Base-by-base conservation (phyloP, 108 stramenopile species). In the Stephanodiscus minutulus region DNA sequence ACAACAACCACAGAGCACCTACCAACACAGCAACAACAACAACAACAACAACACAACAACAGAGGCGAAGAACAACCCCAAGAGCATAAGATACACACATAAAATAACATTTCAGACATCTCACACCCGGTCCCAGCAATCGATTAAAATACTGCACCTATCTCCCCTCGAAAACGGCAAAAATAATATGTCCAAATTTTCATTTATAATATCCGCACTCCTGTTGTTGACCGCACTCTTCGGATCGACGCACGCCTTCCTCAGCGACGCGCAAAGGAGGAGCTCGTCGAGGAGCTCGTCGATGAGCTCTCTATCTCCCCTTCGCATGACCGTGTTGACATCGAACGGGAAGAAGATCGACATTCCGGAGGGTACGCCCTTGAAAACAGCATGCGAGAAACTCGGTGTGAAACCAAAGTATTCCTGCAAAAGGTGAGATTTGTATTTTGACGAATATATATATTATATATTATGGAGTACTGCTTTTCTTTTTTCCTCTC, bases 361-460 rank as follows among this genome's bases (percentile, higher is more conserved):
- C 10, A 81, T 91, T 57, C 78, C 81, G 49, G 74, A 85, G 18
- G 92, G 92, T 4, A 73, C 82, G 27, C 84, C 92, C 13, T 49
- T 93, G 58, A 88, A 82, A 55, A 81, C 66, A 36, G 93, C 93
- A 37, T 81, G 72, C 57, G 66, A 77, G 13, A 75, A 74, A 47
- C 86, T 95, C 60, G 93, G 93, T 25, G 83, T 90, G 39, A 91
- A 91, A 64, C 91, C 91, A 4, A 90, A 88, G 57, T 95, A 92
- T 63, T 83, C 79, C 41, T 95, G 93, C 65, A 81, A 85, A 75
- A 90, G 88, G 88, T 91, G 74, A 88, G 91, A 7, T 33, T 33
- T 2, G 31, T n/a, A n/a, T n/a, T n/a, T n/a, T n/a, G n/a, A n/a
- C n/a, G n/a, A n/a, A n/a, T n/a, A n/a, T n/a, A n/a, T n/a, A n/a